Evolutionary conservation across 2,329 filamentous ascomycete genomes (phyloP).

Genomic region (Zasmidium cellare): DNA sequence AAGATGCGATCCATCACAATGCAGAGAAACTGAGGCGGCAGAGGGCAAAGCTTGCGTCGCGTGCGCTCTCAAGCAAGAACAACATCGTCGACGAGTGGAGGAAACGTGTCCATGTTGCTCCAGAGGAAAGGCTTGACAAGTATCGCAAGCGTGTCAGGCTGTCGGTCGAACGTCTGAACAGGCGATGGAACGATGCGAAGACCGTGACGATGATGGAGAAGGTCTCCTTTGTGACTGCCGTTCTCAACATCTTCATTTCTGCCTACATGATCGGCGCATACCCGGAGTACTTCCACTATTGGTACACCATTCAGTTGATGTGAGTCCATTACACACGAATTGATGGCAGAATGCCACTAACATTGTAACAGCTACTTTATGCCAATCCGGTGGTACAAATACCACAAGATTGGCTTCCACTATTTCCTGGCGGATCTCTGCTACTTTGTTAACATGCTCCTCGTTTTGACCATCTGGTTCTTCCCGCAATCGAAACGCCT

Average conservation of each 20-base stretch:
- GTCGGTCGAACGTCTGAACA: conserved; percentile 83
- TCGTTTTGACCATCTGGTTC: conserved; percentile 80
- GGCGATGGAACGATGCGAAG: conserved; percentile 85
- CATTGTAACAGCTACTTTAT: conserved; percentile 76
- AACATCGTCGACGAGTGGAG: conserved; percentile 93
- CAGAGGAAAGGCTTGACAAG: conserved; percentile 89
- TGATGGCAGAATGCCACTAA: no score
- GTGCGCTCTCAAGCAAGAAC: conserved; percentile 76
- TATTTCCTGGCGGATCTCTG: conserved; percentile 97
- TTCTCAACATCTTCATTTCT: conserved; percentile 96
- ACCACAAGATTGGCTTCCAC: conserved; percentile 87
- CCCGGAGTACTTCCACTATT: conserved; percentile 84
- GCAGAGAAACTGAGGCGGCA: conserved; percentile 83
- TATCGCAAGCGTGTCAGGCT: conserved; percentile 85
- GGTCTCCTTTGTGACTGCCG: conserved; percentile 90
- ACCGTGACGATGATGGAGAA: conserved; percentile 90
- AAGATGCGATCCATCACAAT: conserved; percentile 77
- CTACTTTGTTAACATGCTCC: conserved; percentile 93
- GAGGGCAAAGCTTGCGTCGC: conserved; percentile 74
- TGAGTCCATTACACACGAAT: conserved; percentile 17
- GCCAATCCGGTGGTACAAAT: conserved; percentile 91
- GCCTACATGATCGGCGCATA: conserved; percentile 87
- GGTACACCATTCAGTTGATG: conserved; percentile 62
- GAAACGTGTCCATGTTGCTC: conserved; percentile 71
- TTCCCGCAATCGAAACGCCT: conserved; percentile 89